A percentile compares a stretch with the other conserved stretches of the same genome.
Conservation (phyloP, 2,329 filamentous ascomycete species). For the Fusarium nanum region DNA sequence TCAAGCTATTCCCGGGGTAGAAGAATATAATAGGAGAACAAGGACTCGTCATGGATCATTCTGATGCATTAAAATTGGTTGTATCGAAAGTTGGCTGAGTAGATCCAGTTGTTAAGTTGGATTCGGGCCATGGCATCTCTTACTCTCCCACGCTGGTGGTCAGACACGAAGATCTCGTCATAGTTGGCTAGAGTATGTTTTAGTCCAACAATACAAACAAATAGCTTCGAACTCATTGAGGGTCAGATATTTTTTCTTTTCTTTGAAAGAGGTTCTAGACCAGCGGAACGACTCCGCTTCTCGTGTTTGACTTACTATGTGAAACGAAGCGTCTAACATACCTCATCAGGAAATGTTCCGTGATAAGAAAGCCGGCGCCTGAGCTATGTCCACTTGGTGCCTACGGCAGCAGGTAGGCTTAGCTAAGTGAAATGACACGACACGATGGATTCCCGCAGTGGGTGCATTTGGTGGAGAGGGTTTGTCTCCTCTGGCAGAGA, state of each 20-base stretch:
- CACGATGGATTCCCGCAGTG: constrained; percentile 34
- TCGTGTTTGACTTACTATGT: neutral
- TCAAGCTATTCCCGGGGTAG: constrained; percentile 19
- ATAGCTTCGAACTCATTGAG: neutral
- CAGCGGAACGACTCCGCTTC: neutral
- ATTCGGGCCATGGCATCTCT: neutral
- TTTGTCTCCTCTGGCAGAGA: neutral
- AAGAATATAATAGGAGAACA: neutral
- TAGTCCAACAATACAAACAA: neutral
- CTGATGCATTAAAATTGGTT: neutral
- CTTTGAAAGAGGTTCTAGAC: neutral
- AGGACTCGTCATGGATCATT: neutral
- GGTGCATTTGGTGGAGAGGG: constrained; percentile 24
- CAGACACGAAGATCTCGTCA: neutral
- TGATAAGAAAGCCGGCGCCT: constrained; percentile 21
- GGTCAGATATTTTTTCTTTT: neutral
- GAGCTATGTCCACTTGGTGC: constrained; percentile 39
- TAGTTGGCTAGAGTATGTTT: constrained; percentile 5
- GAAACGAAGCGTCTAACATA: constrained; percentile 4
- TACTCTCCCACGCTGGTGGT: neutral
- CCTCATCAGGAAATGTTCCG: constrained; percentile 15
- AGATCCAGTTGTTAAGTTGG: neutral
- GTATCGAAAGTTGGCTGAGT: neutral
- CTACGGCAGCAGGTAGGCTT: constrained; percentile 3
- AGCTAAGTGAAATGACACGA: constrained; percentile 31